Conservation (phyloP, 1,284 basidiomycete genomes). For the Melanopsichium pennsylvanicum region DNA sequence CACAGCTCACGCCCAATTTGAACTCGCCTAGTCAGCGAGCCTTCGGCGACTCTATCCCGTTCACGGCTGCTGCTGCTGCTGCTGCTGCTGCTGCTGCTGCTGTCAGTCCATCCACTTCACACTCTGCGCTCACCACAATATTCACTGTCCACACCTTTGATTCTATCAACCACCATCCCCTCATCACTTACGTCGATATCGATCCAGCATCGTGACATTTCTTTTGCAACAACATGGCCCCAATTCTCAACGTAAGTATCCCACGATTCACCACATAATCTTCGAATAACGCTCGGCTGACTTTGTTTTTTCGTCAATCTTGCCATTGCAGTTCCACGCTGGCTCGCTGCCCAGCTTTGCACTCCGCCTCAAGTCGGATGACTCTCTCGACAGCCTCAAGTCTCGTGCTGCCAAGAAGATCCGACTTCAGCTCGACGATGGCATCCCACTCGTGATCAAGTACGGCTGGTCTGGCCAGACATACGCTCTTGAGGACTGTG, state of each 20-base stretch:
- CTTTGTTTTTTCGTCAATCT: background rate
- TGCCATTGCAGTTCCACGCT: slow-evolving; percentile 61
- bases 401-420: slow-evolving; percentile 59
- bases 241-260: slow-evolving; percentile 60
- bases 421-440: slow-evolving; percentile 54
- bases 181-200: slow-evolving; percentile 1
- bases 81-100: no score
- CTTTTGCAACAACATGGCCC: slow-evolving; percentile 48
- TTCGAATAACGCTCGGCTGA: slow-evolving; percentile 1
- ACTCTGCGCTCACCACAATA: no score
- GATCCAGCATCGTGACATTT: background rate
- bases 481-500: slow-evolving; percentile 62
- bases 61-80: background rate
- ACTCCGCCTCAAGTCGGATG: slow-evolving; percentile 58
- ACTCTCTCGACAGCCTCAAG: slow-evolving; percentile 54
- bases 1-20: no score
- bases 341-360: slow-evolving; percentile 62
- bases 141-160: background rate
- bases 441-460: slow-evolving; percentile 59
- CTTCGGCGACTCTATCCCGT: slow-evolving; percentile 31
- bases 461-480: slow-evolving; percentile 56
- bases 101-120: no score
- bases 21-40: background rate
- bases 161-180: background rate
- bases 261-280: background rate